A percentile compares a stretch with the other conserved stretches of the same genome.
phyloP scores from a whole-genome alignment of 768 basidiomycete species.

The Amanita exitialis region DNA sequence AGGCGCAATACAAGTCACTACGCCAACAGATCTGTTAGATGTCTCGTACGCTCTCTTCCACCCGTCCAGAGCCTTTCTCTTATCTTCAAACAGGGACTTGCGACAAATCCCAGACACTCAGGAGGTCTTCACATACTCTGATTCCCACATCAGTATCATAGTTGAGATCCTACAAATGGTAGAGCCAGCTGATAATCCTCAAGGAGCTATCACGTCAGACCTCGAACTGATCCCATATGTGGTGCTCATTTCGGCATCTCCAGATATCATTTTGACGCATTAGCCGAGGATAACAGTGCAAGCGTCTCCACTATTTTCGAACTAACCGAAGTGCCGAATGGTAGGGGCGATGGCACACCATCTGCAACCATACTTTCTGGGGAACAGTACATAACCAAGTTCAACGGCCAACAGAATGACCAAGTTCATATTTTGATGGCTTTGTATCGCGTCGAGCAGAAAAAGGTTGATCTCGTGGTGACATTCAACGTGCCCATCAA shows the following conservation, averaged over 20 bases:
- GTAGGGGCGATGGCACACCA: slow-evolving; percentile 40
- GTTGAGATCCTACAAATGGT: slow-evolving; percentile 80
- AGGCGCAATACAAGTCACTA: slow-evolving; percentile 62
- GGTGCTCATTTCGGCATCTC: slow-evolving; percentile 6
- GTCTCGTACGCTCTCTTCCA: slow-evolving; percentile 61
- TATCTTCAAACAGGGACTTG: slow-evolving; percentile 10
- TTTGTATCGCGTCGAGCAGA: slow-evolving; percentile 65
- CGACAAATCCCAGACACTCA: slow-evolving; percentile 93
- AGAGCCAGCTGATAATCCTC: slow-evolving; percentile 30
- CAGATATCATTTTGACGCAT: slow-evolving; percentile 86
- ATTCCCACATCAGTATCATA: slow-evolving; percentile 65
- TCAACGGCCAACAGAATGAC: slow-evolving; percentile 51
- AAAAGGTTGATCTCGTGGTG: slow-evolving; percentile 73
- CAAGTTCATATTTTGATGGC: slow-evolving; percentile 70
- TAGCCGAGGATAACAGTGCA: slow-evolving; percentile 89
- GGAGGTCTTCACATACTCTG: slow-evolving; percentile 77
- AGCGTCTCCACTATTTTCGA: slow-evolving; percentile 32
- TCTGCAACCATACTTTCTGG: slow-evolving; percentile 57
- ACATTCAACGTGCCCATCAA: slow-evolving; percentile 71
- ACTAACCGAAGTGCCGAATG: slow-evolving; percentile 28
- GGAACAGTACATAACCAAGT: slow-evolving; percentile 66
- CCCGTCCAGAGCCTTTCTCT: not conserved
- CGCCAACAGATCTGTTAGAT: slow-evolving; percentile 59
- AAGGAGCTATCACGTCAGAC: slow-evolving; percentile 43
- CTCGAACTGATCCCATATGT: not conserved